Percentiles rank a stretch among this genome's conserved stretches.
These are phyloP conservation scores for Sporothrix curviconia DNA, from an alignment of 2,329 filamentous ascomycete species.

Conservation along the genomic window DNA sequence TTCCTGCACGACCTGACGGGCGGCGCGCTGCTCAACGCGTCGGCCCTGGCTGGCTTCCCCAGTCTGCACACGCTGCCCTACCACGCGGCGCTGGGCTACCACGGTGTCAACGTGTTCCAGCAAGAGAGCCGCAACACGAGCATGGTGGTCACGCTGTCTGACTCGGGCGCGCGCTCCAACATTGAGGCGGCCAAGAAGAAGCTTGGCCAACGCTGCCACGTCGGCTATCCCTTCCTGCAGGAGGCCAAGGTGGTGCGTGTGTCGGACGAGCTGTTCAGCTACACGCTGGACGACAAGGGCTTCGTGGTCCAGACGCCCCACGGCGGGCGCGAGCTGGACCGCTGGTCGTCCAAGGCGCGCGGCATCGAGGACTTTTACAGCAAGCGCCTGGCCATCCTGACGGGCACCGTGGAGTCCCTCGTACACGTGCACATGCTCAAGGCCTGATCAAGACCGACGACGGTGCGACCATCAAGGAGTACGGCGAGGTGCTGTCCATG, in stretches of 20 bases:
- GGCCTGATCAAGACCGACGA: conserved; percentile 81
- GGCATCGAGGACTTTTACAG: conserved; percentile 82
- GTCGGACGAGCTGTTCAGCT: conserved; percentile 90
- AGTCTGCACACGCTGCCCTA: conserved; percentile 81
- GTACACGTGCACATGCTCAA: conserved; percentile 92
- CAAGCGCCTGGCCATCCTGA: conserved; percentile 82
- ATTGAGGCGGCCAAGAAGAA: conserved; percentile 68
- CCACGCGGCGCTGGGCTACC: conserved; percentile 72
- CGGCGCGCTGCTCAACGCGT: conserved; percentile 72
- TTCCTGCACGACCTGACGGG: conserved; percentile 77
- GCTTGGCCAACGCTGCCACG: conserved; percentile 78
- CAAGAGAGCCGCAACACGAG: conserved; percentile 95
- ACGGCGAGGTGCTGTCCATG: conserved; percentile 74
- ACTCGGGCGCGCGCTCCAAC: conserved; percentile 64
- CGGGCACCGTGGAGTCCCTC: conserved; percentile 79
- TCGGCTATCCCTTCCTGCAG: conserved; percentile 91
- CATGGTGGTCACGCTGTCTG: conserved; percentile 79
- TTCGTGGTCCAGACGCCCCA: conserved; percentile 66
- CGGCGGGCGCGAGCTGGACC: conserved; percentile 65
- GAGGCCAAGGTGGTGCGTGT: conserved; percentile 86
- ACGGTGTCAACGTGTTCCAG: conserved; percentile 91
- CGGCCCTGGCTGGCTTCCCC: conserved; percentile 89
- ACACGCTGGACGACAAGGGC: conserved; percentile 61
- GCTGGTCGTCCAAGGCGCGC: conserved; percentile 77
- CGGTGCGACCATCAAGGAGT: conserved; percentile 88